Evolutionary conservation across 441 rosid species (phyloP), one percentile per base, ranked within the genome.

Genomic region (Raphanus hybrid): DNA sequence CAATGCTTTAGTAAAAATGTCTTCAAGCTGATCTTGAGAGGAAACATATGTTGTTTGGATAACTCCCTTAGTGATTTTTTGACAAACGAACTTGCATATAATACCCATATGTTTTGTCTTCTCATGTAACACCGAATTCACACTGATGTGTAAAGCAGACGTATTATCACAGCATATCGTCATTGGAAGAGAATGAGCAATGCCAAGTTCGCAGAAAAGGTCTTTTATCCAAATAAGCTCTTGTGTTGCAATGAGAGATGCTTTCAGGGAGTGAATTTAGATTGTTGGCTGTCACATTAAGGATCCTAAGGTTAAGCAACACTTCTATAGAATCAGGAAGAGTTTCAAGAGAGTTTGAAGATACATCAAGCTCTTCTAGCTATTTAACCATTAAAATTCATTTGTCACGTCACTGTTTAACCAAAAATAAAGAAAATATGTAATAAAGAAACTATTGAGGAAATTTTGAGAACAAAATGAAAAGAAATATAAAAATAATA

Each of bases 281-380:
- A 79, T 86, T 86, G 88, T 87, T 89, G 8, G 69, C 68, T 0
- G 82, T 77, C 20, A 85, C 86, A 50, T 87, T 81, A 35, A 89
- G 85, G 76, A 84, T 70, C 81, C 66, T 87, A 66, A 89, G 83
- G 84, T 83, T 86, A 55, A 81, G 65, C 67, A 89, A 74, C 78
- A 86, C 70, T 62, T 91, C 88, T 73, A 87, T 69, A 23, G 90
- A 86, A 70, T 87, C 90, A 0, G 90, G 91, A 50, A 89, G 85
- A 10, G 77, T 77, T 43, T 74, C 75, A 39, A 86, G 43, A 34
- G 83, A 83, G 71, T 86, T 89, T 18, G 87, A 83, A 75, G 93
- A 87, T 61, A 81, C 77, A 63, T 89, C 80, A 14, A 89, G 85
- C 78, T 79, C 87, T 75, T 87, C 88, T 29, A 87, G 90, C 71